Base-by-base conservation (phyloP, 495 filamentous ascomycete species). In the Annulohypoxylon maeteangense region DNA sequence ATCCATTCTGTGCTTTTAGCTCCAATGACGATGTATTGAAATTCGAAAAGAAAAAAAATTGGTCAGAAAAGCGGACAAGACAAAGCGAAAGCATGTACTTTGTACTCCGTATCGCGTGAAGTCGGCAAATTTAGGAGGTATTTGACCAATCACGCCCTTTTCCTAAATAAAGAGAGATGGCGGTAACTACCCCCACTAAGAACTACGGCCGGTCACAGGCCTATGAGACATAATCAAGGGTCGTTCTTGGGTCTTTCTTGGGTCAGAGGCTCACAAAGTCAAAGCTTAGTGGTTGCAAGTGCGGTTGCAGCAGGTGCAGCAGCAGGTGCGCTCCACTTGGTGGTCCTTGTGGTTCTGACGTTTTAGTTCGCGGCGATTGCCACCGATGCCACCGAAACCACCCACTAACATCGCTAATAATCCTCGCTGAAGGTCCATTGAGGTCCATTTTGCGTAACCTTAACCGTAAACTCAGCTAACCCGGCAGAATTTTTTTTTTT, bases 61-160 rank as follows among this genome's bases (percentile, higher is more conserved):
- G 7, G 11, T 54, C 5, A 54, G 50, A 20, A 22, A 23, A 23
- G 31, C 20, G 22, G 18, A 14, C 11, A 36, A 44, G 40, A 44
- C n/a, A 18, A 44, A 44, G 40, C n/a, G 4, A 44, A 44, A 44
- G 40, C 4, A 44, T 18, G 40, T 44, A 44, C 40, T 18, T 7
- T 7, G 40, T 44, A 44, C 16, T 44, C 40, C 23, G 22, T 20
- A n/a, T 57, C 32, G 57, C 56, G 31, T 53, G 32, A 67, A 67
- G 48, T 68, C 70, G 70, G 65, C 58, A 72, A 72, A 57, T 68
- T 60, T 68, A 72, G 70, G 64, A 72, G 29, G 18, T 54, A 32
- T 32, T 61, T 16, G 29, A 22, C 70, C 64, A 72, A 72, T 72
- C 12, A 5, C 1, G 20, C 11, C 16, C 10, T 36, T 32, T 18